Base-by-base conservation (phyloP, 805 yeast genomes). In the Zygoascus ofunaensis region DNA sequence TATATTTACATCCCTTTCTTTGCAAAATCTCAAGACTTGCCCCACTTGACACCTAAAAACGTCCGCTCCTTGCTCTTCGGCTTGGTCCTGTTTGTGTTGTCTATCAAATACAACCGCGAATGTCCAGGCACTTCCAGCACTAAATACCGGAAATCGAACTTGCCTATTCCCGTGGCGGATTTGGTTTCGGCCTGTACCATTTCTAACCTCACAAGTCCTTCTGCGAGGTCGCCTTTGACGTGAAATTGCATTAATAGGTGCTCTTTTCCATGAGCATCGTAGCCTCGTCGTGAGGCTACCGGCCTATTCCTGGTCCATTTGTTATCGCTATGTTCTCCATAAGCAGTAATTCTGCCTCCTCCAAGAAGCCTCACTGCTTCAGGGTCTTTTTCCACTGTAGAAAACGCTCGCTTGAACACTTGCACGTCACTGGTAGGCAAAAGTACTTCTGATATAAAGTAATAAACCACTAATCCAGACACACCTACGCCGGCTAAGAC, bases 341-440 rank as follows among this genome's bases (percentile, higher is more conserved):
- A 82, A 0, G 95, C 96, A 58, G 82, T 82, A 42, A 89, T 67
- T 57, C 85, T 74, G 44, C 72, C 74, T 2, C 73, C 72, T 2
- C 74, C 73, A 33, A 89, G 66, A 24, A 79, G 60, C 50, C 69
- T 65, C 53, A 79, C 79, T 2, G 82, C 80, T 33, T 61, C 62
- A 40, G 72, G 71, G 60, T 82, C 85, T 47, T 80, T 69, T 58
- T 89, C 90, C 33, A 87, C 75, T 54, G 84, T 65, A 10, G 76
- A 73, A 26, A 87, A 87, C 2, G 94, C 94, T 54, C 86, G 76
- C 65, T 89, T 87, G 69, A 89, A 89, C 2, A 94, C 77, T 51
- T 82, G 83, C 0, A 95, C 89, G 58, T 89, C 96, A 20, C 95
- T 94, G 1, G 94, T 81, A 7, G 97, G 96, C 39, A 89, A 74